phyloP scores from a whole-genome alignment of 1,139 yeast species.

The Fermentozyma sake region DNA sequence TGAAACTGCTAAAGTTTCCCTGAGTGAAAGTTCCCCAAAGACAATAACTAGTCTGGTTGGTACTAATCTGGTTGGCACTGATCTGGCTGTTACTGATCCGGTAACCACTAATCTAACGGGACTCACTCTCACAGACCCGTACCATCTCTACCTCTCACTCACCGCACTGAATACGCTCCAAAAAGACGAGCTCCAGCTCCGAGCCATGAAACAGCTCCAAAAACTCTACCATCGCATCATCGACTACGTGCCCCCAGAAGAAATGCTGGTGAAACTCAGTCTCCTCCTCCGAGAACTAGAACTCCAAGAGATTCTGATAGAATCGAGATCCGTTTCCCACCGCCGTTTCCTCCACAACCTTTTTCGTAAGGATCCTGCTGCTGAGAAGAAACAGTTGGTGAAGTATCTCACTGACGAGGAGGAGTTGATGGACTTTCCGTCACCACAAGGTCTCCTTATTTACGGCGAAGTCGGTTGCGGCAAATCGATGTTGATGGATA shows the following conservation, averaged over 20 bases:
- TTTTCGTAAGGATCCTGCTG: constrained; percentile 25
- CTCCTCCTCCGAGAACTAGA: constrained; percentile 47
- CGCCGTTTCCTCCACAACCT: constrained; percentile 15
- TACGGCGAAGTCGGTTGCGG: constrained; percentile 80
- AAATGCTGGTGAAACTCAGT: constrained; percentile 44
- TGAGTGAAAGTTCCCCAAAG: too few relatives aligned
- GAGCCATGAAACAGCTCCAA: constrained; percentile 64
- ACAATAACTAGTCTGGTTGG: too few relatives aligned
- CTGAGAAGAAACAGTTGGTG: constrained; percentile 34
- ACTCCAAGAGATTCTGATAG: constrained; percentile 22
- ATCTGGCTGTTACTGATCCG: too few relatives aligned
- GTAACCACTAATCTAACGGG: too few relatives aligned
- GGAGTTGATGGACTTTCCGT: constrained; percentile 48
- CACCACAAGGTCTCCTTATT: constrained; percentile 62
- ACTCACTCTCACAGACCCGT: constrained; percentile 65
- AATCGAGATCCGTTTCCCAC: constrained; percentile 11
- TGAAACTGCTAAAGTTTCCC: too few relatives aligned
- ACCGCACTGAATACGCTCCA: constrained; percentile 47
- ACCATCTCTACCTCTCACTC: constrained; percentile 50
- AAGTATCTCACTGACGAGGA: constrained; percentile 59
- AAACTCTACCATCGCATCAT: constrained; percentile 54
- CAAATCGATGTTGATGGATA: constrained; percentile 69
- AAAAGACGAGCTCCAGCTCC: constrained; percentile 54
- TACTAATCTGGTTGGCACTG: too few relatives aligned
- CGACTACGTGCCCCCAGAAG: constrained; percentile 57